phyloP scores from a whole-genome alignment of 2,329 filamentous ascomycete genomes.

The Microcyclosporella mali region DNA sequence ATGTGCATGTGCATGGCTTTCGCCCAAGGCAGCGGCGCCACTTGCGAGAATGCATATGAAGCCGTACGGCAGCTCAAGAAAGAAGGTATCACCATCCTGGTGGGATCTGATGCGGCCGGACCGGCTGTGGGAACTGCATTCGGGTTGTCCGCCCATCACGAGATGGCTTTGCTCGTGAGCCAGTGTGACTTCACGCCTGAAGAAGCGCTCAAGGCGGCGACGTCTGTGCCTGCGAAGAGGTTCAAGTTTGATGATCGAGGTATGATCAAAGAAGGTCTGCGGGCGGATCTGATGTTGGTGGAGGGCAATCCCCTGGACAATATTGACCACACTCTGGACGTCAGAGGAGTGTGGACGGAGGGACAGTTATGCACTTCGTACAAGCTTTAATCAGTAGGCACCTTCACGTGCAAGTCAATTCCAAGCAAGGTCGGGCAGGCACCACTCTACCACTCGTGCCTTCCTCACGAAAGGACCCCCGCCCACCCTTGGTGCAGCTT shows the following conservation, averaged over 20 bases:
- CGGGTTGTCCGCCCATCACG: conserved; percentile 39
- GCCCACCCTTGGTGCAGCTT: too few species aligned
- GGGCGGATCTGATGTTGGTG: conserved; percentile 40
- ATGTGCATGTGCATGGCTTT: conserved; percentile 41
- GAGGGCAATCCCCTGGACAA: conserved; percentile 40
- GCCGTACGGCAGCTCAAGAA: conserved; percentile 35
- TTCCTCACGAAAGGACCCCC: too few species aligned
- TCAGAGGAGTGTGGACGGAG: conserved; percentile 41
- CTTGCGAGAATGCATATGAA: conserved; percentile 38
- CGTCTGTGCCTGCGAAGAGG: conserved; percentile 34
- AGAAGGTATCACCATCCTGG: conserved; percentile 39
- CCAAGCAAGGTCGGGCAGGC: too few species aligned
- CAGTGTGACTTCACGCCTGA: conserved; percentile 38
- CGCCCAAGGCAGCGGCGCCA: conserved; percentile 23
- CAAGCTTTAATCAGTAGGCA: neutral
- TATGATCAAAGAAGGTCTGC: conserved; percentile 34
- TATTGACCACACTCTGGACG: conserved; percentile 37
- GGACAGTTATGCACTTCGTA: conserved; percentile 24
- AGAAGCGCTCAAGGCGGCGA: conserved; percentile 39
- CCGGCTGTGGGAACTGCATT: conserved; percentile 41
- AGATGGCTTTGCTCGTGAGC: conserved; percentile 38
- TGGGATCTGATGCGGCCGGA: conserved; percentile 40
- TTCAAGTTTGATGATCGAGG: conserved; percentile 40
- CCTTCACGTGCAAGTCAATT: too few species aligned
- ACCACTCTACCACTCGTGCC: too few species aligned